These are phyloP conservation scores for Apiotrichum domesticum DNA, from an alignment of 1,284 basidiomycete genomes.

Conservation along the genomic window DNA sequence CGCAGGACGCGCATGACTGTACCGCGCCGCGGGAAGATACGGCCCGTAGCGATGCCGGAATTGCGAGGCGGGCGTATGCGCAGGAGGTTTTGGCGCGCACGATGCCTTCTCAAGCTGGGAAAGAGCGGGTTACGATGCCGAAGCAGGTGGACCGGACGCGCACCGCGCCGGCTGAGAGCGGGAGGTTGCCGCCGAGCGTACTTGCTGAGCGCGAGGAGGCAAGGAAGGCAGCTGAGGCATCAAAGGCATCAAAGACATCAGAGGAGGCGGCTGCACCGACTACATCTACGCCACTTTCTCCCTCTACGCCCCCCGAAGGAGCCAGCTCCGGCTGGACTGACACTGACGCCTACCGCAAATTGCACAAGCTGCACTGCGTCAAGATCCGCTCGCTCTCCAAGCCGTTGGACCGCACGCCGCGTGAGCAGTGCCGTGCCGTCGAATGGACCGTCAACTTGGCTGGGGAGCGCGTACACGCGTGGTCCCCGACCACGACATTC, in stretches of 20 bases:
- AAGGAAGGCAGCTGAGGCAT: neutral
- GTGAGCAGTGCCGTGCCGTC: conserved; percentile 24
- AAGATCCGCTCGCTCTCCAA: conserved; percentile 30
- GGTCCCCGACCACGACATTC: conserved; percentile 11
- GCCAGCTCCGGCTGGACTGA: neutral
- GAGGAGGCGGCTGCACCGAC: neutral
- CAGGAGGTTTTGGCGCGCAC: conserved; percentile 25
- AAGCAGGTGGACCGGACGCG: conserved; percentile 18
- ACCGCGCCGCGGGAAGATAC: conserved; percentile 24
- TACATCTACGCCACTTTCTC: neutral
- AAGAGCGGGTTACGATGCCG: conserved; percentile 23
- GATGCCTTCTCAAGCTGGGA: conserved; percentile 25
- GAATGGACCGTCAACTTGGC: conserved; percentile 26
- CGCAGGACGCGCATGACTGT: conserved; percentile 31
- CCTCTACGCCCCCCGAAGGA: neutral
- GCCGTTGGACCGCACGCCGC: conserved; percentile 18
- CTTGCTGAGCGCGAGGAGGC: conserved; percentile 1
- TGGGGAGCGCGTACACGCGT: conserved; percentile 13
- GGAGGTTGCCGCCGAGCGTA: conserved; percentile 16
- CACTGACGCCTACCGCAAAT: conserved; percentile 21
- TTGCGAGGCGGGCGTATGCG: conserved; percentile 23
- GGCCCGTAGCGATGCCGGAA: conserved; percentile 24
- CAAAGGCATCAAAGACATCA: no score
- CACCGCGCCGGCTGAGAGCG: conserved; percentile 17
- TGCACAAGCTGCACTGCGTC: conserved; percentile 34